Conservation (phyloP, 768 basidiomycete genomes). For the Hygrophorus pudorinus region DNA sequence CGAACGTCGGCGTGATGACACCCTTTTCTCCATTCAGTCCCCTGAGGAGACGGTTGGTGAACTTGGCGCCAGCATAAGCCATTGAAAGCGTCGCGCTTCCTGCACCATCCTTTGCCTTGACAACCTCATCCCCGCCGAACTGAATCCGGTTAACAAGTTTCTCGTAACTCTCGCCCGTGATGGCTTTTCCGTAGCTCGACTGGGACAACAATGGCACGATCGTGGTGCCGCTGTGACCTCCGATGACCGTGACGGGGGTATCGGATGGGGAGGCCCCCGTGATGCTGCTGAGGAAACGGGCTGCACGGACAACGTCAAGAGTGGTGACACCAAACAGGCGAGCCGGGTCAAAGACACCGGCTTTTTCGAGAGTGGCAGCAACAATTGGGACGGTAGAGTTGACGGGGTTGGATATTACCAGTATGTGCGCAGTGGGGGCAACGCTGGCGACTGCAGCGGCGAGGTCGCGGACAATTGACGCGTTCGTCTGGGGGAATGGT, state of each 20-base stretch:
- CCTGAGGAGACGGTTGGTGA: constrained; percentile 71
- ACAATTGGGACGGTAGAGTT: constrained; percentile 98
- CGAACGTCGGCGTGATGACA: constrained; percentile 76
- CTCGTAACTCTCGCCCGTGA: constrained; percentile 65
- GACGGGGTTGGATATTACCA: constrained; percentile 99
- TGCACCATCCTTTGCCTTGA: constrained; percentile 93
- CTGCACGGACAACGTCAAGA: constrained; percentile 94
- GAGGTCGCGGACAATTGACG: constrained; percentile 94
- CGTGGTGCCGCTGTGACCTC: constrained; percentile 95
- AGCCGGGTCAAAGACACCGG: constrained; percentile 83
- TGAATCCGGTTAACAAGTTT: constrained; percentile 90
- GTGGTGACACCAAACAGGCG: constrained; percentile 95
- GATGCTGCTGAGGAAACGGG: constrained; percentile 78
- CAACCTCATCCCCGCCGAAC: constrained; percentile 97
- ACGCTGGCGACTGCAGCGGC: constrained; percentile 80
- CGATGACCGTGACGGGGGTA: constrained; percentile 75
- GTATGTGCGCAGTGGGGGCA: constrained; percentile 83
- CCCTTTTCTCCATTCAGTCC: constrained; percentile 86
- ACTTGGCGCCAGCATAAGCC: constrained; percentile 92
- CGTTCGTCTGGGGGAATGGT: constrained; percentile 63
- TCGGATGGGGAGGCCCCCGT: constrained; percentile 55
- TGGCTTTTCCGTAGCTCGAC: constrained; percentile 51
- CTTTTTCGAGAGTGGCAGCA: constrained; percentile 82
- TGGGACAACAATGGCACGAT: constrained; percentile 96
- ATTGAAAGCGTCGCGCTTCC: constrained; percentile 93